Conservation (phyloP, 2,329 filamentous ascomycete species). For the Scortechinia acanthostroma region DNA sequence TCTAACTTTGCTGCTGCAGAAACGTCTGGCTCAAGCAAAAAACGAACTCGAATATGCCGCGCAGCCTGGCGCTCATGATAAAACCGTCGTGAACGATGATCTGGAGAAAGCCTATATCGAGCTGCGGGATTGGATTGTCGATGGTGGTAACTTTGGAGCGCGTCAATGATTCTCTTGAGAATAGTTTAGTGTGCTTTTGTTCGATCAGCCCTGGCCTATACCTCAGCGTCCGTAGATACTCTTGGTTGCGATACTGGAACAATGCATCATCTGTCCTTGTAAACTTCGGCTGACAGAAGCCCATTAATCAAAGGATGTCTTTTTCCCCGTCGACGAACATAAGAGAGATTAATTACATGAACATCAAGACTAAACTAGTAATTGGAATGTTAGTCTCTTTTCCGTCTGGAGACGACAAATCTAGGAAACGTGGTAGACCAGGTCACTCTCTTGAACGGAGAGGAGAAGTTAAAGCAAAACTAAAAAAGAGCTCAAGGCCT, state of each 20-base stretch:
- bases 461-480: too few relatives aligned
- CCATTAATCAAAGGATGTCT: background rate
- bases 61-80: slow-evolving; percentile 58
- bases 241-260: too few relatives aligned
- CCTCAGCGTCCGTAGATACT: too few relatives aligned
- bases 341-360: slow-evolving; percentile 24
- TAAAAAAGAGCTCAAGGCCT: slow-evolving; percentile 10
- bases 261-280: too few relatives aligned
- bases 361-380: slow-evolving; percentile 13
- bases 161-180: slow-evolving; percentile 8
- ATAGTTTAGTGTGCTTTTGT: too few relatives aligned
- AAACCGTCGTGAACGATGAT: slow-evolving; percentile 61
- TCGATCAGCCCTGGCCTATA: too few relatives aligned
- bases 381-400: slow-evolving; percentile 8
- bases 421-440: background rate
- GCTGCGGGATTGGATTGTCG: slow-evolving; percentile 38
- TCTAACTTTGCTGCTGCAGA: too few relatives aligned
- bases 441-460: too few relatives aligned
- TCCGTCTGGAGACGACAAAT: background rate
- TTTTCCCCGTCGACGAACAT: slow-evolving; percentile 11
- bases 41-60: slow-evolving; percentile 69
- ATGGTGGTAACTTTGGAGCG: slow-evolving; percentile 21
- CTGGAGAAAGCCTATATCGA: slow-evolving; percentile 46
- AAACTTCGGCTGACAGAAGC: background rate
- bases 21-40: slow-evolving; percentile 65